These are phyloP conservation scores for Rhodotorula sp. DNA, from an alignment of 1,284 basidiomycete genomes.

Conservation along the genomic window DNA sequence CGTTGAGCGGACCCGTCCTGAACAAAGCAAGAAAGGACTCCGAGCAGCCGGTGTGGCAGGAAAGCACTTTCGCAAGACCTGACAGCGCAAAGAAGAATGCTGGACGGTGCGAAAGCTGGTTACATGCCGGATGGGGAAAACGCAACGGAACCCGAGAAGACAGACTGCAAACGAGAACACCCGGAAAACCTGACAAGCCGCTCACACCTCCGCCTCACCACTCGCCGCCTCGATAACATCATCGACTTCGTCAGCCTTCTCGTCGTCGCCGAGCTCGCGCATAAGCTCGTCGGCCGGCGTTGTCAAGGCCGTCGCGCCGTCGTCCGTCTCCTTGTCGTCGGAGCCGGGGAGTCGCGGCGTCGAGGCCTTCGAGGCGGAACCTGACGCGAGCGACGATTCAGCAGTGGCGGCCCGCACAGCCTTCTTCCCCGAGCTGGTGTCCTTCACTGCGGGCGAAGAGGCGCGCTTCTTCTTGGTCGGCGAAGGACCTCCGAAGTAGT, in stretches of 20 bases:
- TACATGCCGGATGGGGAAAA: no score
- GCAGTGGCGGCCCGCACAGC: neutral
- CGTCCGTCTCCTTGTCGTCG: neutral
- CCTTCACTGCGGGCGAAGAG: no score
- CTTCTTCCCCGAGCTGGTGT: neutral
- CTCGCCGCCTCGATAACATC: neutral
- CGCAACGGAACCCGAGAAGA: no score
- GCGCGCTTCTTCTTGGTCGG: neutral
- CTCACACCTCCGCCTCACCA: neutral
- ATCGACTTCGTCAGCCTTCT: neutral
- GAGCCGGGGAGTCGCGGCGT: neutral
- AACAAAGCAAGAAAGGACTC: no score
- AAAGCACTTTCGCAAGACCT: no score
- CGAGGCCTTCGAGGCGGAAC: neutral
- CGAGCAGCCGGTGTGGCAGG: no score
- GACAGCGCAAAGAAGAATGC: no score
- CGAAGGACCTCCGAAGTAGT: neutral
- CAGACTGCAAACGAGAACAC: no score
- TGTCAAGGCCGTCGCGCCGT: constrained; percentile 1
- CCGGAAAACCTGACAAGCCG: no score
- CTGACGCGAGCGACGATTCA: neutral
- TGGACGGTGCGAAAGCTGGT: no score
- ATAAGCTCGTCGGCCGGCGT: constrained; percentile 8
- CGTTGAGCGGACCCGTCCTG: no score
- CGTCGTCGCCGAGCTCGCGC: constrained; percentile 2